These are phyloP conservation scores for Wickerhamiella brachini DNA, from an alignment of 805 yeast species.

Conservation along the genomic window DNA sequence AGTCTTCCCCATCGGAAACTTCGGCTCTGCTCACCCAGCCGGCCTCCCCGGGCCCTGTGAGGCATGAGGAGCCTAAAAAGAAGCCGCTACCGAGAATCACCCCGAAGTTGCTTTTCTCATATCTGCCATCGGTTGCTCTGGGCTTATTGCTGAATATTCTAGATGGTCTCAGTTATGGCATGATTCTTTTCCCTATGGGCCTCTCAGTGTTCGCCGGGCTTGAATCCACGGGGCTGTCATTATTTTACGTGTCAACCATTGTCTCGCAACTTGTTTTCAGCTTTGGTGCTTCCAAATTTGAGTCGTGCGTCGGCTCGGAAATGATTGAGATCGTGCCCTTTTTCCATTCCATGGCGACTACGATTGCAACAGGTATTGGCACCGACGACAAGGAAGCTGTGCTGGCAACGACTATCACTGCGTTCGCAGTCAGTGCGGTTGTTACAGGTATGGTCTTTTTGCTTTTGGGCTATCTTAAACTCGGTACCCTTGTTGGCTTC, in stretches of 20 bases:
- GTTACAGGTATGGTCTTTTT: constrained; percentile 78
- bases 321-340: constrained; percentile 99
- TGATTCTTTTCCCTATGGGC: constrained; percentile 91
- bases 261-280: constrained; percentile 81
- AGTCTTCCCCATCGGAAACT: not conserved
- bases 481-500: constrained; percentile 84
- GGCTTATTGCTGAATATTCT: constrained; percentile 77
- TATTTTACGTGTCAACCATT: constrained; percentile 89
- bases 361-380: constrained; percentile 46
- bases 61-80: not conserved
- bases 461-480: constrained; percentile 56
- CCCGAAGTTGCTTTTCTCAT: constrained; percentile 13
- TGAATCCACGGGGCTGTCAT: constrained; percentile 82
- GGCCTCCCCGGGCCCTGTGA: not conserved
- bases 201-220: constrained; percentile 60
- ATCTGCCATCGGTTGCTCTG: constrained; percentile 68
- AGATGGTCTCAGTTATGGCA: constrained; percentile 91
- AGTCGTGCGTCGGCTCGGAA: constrained; percentile 88
- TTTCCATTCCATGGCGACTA: constrained; percentile 84
- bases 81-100: not conserved
- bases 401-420: constrained; percentile 72
- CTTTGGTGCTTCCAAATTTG: constrained; percentile 80
- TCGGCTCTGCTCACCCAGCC: not conserved
- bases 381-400: constrained; percentile 33
- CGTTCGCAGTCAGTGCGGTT: constrained; percentile 71